phyloP scores from a whole-genome alignment of 2,329 filamentous ascomycete species.

The Epichloe typhina region DNA sequence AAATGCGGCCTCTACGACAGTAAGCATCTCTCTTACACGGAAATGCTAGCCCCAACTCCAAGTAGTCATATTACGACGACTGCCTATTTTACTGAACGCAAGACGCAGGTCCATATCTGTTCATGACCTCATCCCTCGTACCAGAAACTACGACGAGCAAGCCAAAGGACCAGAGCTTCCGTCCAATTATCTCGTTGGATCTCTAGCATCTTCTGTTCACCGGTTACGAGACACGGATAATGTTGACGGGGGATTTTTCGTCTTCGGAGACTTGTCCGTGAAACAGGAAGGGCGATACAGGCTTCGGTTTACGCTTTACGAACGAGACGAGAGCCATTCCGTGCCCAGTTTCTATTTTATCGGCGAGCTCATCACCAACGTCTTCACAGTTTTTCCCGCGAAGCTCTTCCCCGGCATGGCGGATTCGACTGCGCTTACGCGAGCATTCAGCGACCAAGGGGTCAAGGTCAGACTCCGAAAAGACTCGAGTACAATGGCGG shows the following conservation, averaged over 20 bases:
- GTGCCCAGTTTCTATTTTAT: slow-evolving; percentile 12
- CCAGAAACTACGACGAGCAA: slow-evolving; percentile 28
- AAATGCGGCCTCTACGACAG: slow-evolving; percentile 13
- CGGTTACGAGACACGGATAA: slow-evolving; percentile 68
- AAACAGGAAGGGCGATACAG: slow-evolving; percentile 59
- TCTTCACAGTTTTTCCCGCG: slow-evolving; percentile 51
- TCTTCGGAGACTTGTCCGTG: slow-evolving; percentile 81
- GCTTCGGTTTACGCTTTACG: slow-evolving; percentile 63
- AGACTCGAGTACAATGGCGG: slow-evolving; percentile 51
- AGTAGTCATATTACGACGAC: too few species aligned
- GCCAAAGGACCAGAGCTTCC: slow-evolving; percentile 18
- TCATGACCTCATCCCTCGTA: slow-evolving; percentile 31
- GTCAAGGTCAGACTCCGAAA: slow-evolving; percentile 73
- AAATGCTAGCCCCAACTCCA: too few species aligned
- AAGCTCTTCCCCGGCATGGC: slow-evolving; percentile 70
- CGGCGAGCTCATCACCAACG: slow-evolving; percentile 32
- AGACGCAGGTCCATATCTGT: slow-evolving; percentile 31
- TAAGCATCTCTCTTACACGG: slow-evolving; percentile 4
- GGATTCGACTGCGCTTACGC: slow-evolving; percentile 69
- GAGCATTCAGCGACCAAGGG: slow-evolving; percentile 76
- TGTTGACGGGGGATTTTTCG: slow-evolving; percentile 75
- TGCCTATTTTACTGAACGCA: neutral
- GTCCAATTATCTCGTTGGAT: slow-evolving; percentile 50
- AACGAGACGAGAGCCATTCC: slow-evolving; percentile 18
- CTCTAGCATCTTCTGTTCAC: slow-evolving; percentile 68